phyloP scores from a whole-genome alignment of 202 grass and related monocot genomes.

The Musa balbisiana region DNA sequence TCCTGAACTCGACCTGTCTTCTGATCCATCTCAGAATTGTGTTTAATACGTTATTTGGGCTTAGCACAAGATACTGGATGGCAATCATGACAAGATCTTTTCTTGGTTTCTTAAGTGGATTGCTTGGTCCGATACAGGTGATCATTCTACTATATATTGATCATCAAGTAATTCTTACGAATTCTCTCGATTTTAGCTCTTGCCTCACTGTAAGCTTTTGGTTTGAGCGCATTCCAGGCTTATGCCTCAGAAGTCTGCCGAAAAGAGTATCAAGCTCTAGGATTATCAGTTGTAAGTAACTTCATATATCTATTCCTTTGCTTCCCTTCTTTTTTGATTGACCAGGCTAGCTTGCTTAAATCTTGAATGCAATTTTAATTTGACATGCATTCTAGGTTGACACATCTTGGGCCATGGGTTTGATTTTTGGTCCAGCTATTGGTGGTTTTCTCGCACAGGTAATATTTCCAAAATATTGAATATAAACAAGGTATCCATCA shows the following conservation, averaged over 20 bases:
- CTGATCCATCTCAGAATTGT: slow-evolving; percentile 52
- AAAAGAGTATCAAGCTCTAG: slow-evolving; percentile 63
- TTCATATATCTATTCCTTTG: not conserved
- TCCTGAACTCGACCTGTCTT: not conserved
- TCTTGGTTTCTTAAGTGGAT: slow-evolving; percentile 59
- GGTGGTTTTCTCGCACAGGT: slow-evolving; percentile 89
- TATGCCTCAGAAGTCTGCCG: slow-evolving; percentile 75
- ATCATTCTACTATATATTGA: not conserved
- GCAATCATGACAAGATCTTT: slow-evolving; percentile 52
- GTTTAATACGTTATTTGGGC: slow-evolving; percentile 84
- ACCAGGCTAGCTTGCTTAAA: not conserved
- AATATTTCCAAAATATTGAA: slow-evolving; percentile 11
- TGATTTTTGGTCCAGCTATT: slow-evolving; percentile 79
- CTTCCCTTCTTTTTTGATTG: slow-evolving; percentile 12
- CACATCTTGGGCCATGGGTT: slow-evolving; percentile 49
- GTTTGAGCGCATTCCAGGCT: slow-evolving; percentile 35
- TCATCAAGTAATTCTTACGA: not conserved
- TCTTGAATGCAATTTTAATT: not conserved
- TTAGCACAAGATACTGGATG: slow-evolving; percentile 84
- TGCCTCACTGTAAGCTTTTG: slow-evolving; percentile 1
- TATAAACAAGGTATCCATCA: not conserved
- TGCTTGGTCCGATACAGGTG: slow-evolving; percentile 79
- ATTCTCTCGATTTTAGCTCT: not conserved
- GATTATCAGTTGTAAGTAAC: slow-evolving; percentile 58
- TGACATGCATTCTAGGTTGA: slow-evolving; percentile 39